Evolutionary conservation across 129 eudicot species (phyloP).

Genomic region (Pulicaria dysenterica): DNA sequence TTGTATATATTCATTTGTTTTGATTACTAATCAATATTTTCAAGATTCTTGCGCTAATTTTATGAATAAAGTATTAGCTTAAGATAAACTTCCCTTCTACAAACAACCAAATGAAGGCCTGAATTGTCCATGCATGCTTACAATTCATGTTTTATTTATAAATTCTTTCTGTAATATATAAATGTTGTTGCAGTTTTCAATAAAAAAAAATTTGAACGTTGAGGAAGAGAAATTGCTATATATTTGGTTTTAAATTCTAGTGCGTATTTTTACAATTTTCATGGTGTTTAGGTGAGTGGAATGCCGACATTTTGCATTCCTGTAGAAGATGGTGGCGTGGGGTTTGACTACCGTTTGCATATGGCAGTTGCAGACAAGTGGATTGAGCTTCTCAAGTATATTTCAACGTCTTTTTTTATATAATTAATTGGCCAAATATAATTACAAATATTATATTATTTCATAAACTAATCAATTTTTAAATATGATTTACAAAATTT

Average conservation of each 20-base stretch:
- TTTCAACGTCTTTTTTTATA: background rate
- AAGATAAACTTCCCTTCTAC: background rate
- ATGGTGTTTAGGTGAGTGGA: conserved; percentile 81
- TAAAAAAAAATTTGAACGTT: background rate
- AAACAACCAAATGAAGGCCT: conserved; percentile 5
- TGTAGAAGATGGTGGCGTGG: conserved; percentile 91
- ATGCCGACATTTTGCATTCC: conserved; percentile 97
- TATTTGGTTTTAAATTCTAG: background rate
- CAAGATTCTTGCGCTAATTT: no score
- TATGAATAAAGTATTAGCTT: background rate
- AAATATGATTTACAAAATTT: background rate
- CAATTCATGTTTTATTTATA: background rate
- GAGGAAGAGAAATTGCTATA: background rate
- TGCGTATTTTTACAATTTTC: background rate
- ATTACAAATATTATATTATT: background rate
- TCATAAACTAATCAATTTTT: background rate
- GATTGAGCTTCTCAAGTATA: conserved; percentile 92
- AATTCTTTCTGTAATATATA: background rate
- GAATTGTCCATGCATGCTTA: conserved; percentile 1
- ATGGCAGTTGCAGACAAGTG: conserved; percentile 99
- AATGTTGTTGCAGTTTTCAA: background rate
- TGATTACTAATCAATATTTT: no score
- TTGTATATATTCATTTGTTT: no score
- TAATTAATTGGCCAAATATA: background rate
- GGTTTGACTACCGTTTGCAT: conserved; percentile 96